These are phyloP conservation scores for Talaromyces wortmannii DNA, from an alignment of 495 filamentous ascomycete species.

Conservation along the genomic window DNA sequence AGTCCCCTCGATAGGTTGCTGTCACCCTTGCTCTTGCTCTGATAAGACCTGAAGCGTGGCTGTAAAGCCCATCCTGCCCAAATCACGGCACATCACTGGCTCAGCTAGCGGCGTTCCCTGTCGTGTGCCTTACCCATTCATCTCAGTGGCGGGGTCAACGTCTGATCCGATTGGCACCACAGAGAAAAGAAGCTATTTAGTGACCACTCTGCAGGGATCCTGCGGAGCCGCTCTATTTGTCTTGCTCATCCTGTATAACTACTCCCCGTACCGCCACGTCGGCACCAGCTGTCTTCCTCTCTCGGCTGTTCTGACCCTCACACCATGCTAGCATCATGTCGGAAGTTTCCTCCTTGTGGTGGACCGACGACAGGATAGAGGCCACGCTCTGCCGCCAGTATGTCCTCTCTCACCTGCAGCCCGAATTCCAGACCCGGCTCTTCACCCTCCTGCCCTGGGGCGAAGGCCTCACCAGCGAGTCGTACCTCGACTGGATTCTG, in stretches of 20 bases:
- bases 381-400: conserved; percentile 64
- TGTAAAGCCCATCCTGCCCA: too few species aligned
- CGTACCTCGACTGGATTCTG: conserved; percentile 90
- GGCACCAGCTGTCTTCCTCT: too few species aligned
- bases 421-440: conserved; percentile 56
- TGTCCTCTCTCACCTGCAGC: conserved; percentile 58
- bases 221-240: too few species aligned
- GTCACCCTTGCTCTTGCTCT: background rate
- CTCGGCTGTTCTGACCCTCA: background rate
- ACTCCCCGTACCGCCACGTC: too few species aligned
- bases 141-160: too few species aligned
- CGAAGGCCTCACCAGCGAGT: conserved; percentile 82
- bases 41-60: background rate
- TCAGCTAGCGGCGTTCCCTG: too few species aligned
- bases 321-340: conserved; percentile 13
- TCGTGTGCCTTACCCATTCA: too few species aligned
- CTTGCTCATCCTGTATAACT: too few species aligned
- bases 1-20: background rate
- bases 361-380: conserved; percentile 72
- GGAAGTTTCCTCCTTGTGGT: conserved; percentile 55
- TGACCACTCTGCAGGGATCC: too few species aligned
- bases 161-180: too few species aligned
- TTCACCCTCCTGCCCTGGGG: conserved; percentile 71
- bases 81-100: too few species aligned
- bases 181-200: too few species aligned